These are phyloP conservation scores for Aspergillus sclerotioniger DNA, from an alignment of 495 filamentous ascomycete genomes.

Conservation along the genomic window DNA sequence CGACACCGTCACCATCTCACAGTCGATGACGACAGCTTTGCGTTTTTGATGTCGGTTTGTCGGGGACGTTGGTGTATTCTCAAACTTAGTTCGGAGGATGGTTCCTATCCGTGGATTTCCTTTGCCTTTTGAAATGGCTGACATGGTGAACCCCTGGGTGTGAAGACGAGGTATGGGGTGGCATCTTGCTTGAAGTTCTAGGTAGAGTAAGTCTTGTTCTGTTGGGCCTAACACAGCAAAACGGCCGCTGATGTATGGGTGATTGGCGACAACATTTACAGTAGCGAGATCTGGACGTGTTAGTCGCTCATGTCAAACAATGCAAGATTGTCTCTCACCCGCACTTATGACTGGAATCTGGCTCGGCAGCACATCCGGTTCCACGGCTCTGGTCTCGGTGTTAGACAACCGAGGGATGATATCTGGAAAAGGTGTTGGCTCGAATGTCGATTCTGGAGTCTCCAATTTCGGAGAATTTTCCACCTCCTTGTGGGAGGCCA, in stretches of 20 bases:
- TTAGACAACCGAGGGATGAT: too few relatives aligned
- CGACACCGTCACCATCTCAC: slow-evolving; percentile 32
- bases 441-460: too few relatives aligned
- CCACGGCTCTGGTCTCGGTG: too few relatives aligned
- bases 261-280: neutral
- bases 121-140: slow-evolving; percentile 1
- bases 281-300: neutral
- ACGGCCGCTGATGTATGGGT: neutral
- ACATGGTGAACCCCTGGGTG: slow-evolving; percentile 4
- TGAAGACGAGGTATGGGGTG: slow-evolving; percentile 8
- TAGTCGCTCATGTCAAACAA: too few relatives aligned
- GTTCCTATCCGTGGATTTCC: neutral
- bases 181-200: slow-evolving; percentile 7
- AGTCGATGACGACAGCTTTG: slow-evolving; percentile 31
- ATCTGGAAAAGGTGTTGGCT: too few relatives aligned
- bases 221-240: neutral
- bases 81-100: neutral
- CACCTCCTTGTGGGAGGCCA: too few relatives aligned
- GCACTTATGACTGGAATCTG: too few relatives aligned
- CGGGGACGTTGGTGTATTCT: neutral
- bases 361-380: too few relatives aligned
- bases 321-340: too few relatives aligned
- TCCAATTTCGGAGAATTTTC: too few relatives aligned
- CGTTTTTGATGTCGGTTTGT: slow-evolving; percentile 6
- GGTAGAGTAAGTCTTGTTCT: slow-evolving; percentile 1